These are phyloP conservation scores for Gossypium mustelinum DNA, from an alignment of 345 rosid genomes.

Conservation along the genomic window DNA sequence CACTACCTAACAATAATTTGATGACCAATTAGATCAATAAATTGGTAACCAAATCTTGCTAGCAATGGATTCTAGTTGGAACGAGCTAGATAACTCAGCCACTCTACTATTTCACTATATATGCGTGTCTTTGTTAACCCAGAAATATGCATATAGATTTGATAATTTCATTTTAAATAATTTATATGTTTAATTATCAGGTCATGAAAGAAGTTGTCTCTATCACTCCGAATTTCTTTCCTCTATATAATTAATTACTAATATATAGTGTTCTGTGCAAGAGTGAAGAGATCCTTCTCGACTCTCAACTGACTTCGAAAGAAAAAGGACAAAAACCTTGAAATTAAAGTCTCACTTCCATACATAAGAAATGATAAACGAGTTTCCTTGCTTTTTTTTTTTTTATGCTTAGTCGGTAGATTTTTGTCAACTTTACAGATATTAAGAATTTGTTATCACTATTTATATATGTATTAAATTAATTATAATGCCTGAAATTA, in stretches of 20 bases:
- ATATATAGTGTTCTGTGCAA: neutral
- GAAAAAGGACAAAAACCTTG: neutral
- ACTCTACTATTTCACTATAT: neutral
- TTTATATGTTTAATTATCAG: neutral
- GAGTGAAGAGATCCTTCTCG: neutral
- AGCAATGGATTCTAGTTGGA: neutral
- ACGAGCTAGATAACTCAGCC: neutral
- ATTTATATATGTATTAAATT: too few species aligned
- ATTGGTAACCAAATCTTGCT: constrained; percentile 3
- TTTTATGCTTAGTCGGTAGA: neutral
- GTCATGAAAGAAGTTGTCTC: neutral
- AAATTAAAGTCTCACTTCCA: neutral
- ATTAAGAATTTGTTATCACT: neutral
- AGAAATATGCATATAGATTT: too few species aligned
- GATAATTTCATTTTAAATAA: too few species aligned
- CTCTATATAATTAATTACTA: neutral
- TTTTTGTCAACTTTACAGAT: neutral
- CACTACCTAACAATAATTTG: neutral
- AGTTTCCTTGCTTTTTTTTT: neutral
- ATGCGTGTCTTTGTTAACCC: too few species aligned
- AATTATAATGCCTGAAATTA: too few species aligned
- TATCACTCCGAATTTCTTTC: neutral
- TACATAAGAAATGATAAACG: neutral
- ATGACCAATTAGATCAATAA: neutral
- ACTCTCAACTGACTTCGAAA: neutral